These are phyloP conservation scores for Raffaelea deltoideospora DNA, from an alignment of 2,329 filamentous ascomycete genomes.

Conservation along the genomic window DNA sequence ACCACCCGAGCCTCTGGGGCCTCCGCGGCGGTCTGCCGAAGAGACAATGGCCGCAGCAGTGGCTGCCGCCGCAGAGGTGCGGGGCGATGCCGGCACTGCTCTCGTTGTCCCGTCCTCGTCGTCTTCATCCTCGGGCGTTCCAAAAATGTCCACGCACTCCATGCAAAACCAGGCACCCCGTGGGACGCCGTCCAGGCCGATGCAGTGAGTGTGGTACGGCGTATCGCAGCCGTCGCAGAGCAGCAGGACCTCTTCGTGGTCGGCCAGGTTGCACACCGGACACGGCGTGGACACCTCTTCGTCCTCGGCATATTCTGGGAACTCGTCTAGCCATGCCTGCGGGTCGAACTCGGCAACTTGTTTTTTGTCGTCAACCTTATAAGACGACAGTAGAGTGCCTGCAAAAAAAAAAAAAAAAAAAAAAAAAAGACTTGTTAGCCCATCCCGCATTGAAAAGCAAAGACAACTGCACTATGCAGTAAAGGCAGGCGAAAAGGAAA, in stretches of 20 bases:
- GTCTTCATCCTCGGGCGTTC: conserved; percentile 20
- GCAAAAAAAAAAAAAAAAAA: too few relatives aligned
- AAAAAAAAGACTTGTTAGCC: conserved; percentile 10
- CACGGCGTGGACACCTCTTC: conserved; percentile 61
- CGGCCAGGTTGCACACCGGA: conserved; percentile 66
- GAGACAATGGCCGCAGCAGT: conserved; percentile 10
- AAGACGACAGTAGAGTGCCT: conserved; percentile 43
- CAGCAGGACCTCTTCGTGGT: conserved; percentile 71
- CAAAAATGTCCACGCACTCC: conserved; percentile 49
- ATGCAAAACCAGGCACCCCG: conserved; percentile 81
- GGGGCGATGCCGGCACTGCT: conserved; percentile 14
- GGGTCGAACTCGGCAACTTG: conserved; percentile 83
- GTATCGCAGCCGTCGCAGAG: conserved; percentile 86
- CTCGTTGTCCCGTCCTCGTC: too few relatives aligned
- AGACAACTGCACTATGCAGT: background rate
- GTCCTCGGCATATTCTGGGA: conserved; percentile 58
- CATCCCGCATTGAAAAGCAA: background rate
- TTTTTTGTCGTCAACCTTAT: conserved; percentile 63
- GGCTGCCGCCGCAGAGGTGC: conserved; percentile 6
- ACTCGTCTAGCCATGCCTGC: conserved; percentile 56
- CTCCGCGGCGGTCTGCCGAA: background rate
- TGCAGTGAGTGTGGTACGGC: conserved; percentile 82
- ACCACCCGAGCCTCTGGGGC: background rate
- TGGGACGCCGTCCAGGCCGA: conserved; percentile 66
- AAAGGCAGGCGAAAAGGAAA: background rate